Evolutionary conservation across 345 rosid genomes (phyloP).

Genomic region (Acer yangbiense): DNA sequence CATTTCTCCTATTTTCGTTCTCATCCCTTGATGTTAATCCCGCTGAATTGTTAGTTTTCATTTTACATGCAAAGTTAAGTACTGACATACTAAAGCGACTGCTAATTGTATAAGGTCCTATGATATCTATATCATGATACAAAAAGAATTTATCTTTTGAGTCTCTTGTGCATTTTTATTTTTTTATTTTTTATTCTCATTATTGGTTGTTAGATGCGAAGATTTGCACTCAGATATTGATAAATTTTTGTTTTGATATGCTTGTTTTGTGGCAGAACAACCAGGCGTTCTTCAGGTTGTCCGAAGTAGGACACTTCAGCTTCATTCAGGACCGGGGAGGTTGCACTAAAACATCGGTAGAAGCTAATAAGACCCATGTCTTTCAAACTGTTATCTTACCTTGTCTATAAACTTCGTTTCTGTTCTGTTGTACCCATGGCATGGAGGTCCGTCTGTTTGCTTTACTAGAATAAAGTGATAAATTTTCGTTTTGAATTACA

Average conservation of each 20-base stretch:
- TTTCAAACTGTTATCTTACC: not conserved
- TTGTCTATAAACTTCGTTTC: conserved; percentile 5
- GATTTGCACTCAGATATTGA: not conserved
- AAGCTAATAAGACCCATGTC: not conserved
- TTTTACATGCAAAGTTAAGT: too few species aligned
- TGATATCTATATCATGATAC: not conserved
- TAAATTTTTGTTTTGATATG: not conserved
- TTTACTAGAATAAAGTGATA: conserved; percentile 9
- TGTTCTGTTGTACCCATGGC: not conserved
- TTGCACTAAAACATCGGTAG: conserved; percentile 26
- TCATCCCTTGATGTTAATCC: not conserved
- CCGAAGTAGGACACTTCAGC: conserved; percentile 59
- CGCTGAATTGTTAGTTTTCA: not conserved
- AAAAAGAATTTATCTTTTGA: not conserved
- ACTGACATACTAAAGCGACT: too few species aligned
- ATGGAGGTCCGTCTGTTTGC: not conserved
- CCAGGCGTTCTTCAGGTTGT: conserved; percentile 92
- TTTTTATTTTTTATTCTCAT: not conserved
- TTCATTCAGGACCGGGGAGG: conserved; percentile 54
- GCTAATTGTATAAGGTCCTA: not conserved
- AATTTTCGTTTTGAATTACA: not conserved
- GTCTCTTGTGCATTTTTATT: not conserved
- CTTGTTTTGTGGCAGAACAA: conserved; percentile 52
- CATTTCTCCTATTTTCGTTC: too few species aligned
- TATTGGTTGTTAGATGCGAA: not conserved